Conservation (phyloP, 176 grass and related monocot genomes). For the Chrysopogon serrulatus region DNA sequence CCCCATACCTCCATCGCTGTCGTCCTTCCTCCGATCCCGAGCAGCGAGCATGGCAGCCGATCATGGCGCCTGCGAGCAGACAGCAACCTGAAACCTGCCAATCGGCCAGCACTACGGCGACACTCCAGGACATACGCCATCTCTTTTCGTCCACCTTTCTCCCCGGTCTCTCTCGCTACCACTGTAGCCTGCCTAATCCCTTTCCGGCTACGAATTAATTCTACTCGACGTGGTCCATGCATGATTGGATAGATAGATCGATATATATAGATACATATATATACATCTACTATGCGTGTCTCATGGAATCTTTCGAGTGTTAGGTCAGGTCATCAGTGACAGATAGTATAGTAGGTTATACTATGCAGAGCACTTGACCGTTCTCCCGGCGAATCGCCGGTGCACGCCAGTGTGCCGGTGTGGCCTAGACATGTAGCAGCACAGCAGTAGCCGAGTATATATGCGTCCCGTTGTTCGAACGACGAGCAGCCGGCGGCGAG, state of each 20-base stretch:
- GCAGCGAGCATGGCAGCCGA: neutral
- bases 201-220: slow-evolving; percentile 14
- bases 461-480: neutral
- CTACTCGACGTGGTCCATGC: slow-evolving; percentile 13
- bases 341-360: neutral
- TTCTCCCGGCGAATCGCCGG: neutral
- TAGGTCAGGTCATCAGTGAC: neutral
- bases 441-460: neutral
- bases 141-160: slow-evolving; percentile 26
- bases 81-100: slow-evolving; percentile 43
- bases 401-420: neutral
- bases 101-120: slow-evolving; percentile 35
- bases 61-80: slow-evolving; percentile 25
- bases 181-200: neutral
- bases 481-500: neutral
- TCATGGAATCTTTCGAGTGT: slow-evolving; percentile 3
- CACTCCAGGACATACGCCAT: slow-evolving; percentile 18
- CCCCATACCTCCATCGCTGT: neutral
- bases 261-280: neutral
- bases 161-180: neutral
- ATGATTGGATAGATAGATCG: slow-evolving; percentile 2
- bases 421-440: neutral
- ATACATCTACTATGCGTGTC: neutral
- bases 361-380: neutral
- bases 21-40: neutral